Conservation (phyloP, 345 rosid genomes). For the Eutrema japonicum region DNA sequence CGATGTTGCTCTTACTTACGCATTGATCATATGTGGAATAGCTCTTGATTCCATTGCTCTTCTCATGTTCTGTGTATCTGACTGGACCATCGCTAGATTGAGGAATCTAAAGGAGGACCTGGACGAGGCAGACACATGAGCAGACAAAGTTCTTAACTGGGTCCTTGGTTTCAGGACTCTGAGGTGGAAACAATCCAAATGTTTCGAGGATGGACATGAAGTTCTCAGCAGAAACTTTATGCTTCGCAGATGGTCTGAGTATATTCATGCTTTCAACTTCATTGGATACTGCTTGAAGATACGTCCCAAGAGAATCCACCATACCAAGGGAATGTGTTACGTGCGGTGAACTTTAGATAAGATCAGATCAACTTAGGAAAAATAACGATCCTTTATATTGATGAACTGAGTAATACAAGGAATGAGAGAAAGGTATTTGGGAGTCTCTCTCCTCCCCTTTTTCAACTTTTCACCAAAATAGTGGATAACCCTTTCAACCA, state of each 20-base stretch:
- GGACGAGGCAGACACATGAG: slow-evolving; percentile 17
- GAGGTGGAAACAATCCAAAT: slow-evolving; percentile 21
- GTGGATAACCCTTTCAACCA: too few species aligned
- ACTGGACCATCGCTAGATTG: slow-evolving; percentile 54
- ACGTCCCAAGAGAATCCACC: slow-evolving; percentile 42
- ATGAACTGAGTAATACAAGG: too few species aligned
- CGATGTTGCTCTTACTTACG: slow-evolving; percentile 61
- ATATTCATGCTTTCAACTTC: slow-evolving; percentile 53
- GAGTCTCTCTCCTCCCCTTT: too few species aligned
- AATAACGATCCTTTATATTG: too few species aligned
- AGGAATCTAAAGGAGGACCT: slow-evolving; percentile 19
- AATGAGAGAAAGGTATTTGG: too few species aligned
- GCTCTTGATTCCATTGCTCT: slow-evolving; percentile 56
- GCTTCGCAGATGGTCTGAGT: slow-evolving; percentile 63
- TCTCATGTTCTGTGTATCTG: slow-evolving; percentile 58
- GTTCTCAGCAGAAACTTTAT: slow-evolving; percentile 44
- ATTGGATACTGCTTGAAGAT: slow-evolving; percentile 52
- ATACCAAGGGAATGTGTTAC: slow-evolving; percentile 37
- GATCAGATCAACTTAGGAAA: too few species aligned
- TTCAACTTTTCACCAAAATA: too few species aligned
- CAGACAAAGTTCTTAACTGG: slow-evolving; percentile 20
- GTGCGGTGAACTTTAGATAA: too few species aligned
- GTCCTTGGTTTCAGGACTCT: slow-evolving; percentile 39
- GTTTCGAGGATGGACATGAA: not conserved
- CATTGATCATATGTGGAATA: slow-evolving; percentile 59